Evolutionary conservation across 345 rosid species (phyloP).

Genomic region (Eucalyptus guilfoylei): DNA sequence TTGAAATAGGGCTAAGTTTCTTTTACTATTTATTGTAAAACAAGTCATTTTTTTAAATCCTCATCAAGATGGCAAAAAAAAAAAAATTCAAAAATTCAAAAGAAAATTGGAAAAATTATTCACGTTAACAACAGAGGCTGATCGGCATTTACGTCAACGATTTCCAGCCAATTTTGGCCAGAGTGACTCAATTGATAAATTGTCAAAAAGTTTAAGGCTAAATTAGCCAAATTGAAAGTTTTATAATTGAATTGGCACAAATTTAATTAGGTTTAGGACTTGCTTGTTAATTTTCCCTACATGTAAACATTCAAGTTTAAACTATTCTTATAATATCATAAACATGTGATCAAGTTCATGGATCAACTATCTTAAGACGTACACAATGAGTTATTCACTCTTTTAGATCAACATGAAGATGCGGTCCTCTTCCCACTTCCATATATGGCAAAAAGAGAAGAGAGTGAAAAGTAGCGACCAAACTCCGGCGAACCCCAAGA

Average conservation of each 20-base stretch:
- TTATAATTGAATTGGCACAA: too few relatives aligned
- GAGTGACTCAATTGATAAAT: neutral
- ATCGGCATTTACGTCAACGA: too few relatives aligned
- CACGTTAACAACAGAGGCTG: neutral
- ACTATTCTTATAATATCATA: neutral
- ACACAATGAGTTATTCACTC: neutral
- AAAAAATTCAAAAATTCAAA: neutral
- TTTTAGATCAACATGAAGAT: neutral
- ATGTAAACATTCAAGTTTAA: neutral
- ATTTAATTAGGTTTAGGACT: neutral
- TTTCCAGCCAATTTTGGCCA: too few relatives aligned
- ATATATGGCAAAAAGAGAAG: neutral
- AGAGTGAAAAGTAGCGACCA: neutral
- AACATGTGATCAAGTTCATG: neutral
- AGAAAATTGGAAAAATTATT: too few relatives aligned
- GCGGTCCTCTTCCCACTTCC: neutral
- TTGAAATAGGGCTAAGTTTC: neutral
- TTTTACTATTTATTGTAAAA: neutral
- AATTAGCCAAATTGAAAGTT: neutral
- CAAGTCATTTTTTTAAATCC: neutral
- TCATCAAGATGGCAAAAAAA: neutral
- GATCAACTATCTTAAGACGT: neutral
- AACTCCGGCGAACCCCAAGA: neutral
- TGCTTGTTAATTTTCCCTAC: neutral
- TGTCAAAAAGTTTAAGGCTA: too few relatives aligned